These are phyloP conservation scores for Sporothrix luriei DNA, from an alignment of 2,329 filamentous ascomycete genomes.

Conservation along the genomic window DNA sequence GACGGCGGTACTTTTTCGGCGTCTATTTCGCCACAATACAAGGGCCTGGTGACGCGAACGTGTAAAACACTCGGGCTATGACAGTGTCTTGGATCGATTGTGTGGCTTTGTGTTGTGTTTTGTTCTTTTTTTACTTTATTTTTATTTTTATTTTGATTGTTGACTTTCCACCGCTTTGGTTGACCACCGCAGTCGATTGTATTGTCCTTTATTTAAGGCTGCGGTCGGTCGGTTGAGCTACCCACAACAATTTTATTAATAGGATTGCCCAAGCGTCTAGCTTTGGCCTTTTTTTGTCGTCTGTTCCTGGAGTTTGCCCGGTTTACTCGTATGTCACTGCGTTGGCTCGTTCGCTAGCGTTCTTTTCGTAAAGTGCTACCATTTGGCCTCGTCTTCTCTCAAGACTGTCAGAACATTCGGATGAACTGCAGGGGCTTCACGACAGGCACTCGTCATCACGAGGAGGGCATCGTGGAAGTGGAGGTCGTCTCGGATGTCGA, in stretches of 20 bases:
- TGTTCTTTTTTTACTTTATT: background rate
- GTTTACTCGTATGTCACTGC: background rate
- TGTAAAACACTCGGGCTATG: background rate
- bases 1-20: slow-evolving; percentile 2
- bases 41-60: background rate
- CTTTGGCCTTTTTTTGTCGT: too few relatives aligned
- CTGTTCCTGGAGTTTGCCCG: background rate
- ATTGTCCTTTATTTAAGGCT: background rate
- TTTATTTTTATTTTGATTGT: background rate
- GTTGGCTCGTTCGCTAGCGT: background rate
- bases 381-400: background rate
- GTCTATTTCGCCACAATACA: background rate
- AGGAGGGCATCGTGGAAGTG: background rate
- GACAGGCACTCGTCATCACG: slow-evolving; percentile 4
- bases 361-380: background rate
- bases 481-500: background rate
- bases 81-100: background rate
- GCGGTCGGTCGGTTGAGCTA: background rate
- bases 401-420: slow-evolving; percentile 2
- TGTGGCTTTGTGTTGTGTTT: background rate
- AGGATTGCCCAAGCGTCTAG: slow-evolving; percentile 7
- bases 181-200: background rate
- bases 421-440: background rate
- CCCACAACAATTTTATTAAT: background rate
- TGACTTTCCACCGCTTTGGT: slow-evolving; percentile 23